Conservation (phyloP, 2,329 filamentous ascomycete genomes). For the Colletotrichum sansevieriae region DNA sequence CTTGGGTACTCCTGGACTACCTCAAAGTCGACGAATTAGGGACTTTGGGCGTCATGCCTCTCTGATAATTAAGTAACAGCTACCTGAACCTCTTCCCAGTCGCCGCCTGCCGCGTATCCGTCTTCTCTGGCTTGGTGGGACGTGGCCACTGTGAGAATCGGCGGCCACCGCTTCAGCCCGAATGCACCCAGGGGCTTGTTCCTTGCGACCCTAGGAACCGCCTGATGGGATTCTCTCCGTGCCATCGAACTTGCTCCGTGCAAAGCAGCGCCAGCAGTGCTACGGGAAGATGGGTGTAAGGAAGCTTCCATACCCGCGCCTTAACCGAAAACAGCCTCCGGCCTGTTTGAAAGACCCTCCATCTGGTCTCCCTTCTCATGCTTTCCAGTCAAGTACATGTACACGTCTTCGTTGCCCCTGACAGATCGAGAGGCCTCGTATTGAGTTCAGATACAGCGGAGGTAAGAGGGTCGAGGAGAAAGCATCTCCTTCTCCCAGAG, state of each 20-base stretch:
- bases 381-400: conserved; percentile 10
- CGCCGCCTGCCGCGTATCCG: conserved; percentile 37
- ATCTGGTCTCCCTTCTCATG: conserved; percentile 13
- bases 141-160: conserved; percentile 34
- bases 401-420: conserved; percentile 20
- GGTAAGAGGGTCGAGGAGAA: not conserved
- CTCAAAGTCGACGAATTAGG: not conserved
- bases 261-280: not conserved
- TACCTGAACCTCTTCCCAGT: conserved; percentile 6
- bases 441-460: conserved; percentile 23
- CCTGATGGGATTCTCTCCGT: no score
- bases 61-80: conserved; percentile 14
- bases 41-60: not conserved
- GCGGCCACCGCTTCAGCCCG: not conserved
- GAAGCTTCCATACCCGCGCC: conserved; percentile 3
- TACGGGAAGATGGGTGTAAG: conserved; percentile 16
- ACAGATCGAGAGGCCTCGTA: conserved; percentile 30
- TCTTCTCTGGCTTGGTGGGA: conserved; percentile 24
- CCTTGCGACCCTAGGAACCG: no score
- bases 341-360: conserved; percentile 11
- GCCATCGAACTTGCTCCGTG: not conserved
- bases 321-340: not conserved
- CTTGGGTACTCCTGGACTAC: not conserved
- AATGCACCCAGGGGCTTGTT: no score
- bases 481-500: not conserved